Evolutionary conservation across 768 basidiomycete genomes (phyloP), one percentile per base, ranked within the genome.

Genomic region (Xerocomus potaroensis): DNA sequence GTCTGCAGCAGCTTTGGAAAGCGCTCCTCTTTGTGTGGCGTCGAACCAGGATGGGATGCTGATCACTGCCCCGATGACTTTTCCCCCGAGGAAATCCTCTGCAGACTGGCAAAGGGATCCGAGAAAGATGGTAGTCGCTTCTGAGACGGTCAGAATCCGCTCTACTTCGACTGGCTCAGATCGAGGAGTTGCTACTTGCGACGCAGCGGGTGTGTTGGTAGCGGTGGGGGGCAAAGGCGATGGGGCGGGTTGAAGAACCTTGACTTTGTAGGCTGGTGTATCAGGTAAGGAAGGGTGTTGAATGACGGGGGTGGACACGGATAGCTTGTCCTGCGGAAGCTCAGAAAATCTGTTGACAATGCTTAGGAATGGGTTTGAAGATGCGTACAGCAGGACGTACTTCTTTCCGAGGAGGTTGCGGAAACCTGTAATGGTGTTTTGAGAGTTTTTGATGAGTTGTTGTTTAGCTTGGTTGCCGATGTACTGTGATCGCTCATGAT

Each of bases 351-450:
- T 90, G 47, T 51, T 14, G n/a, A 39, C 37, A 32, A 26, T 4
- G 18, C 33, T 41, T 38, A 30, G 15, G n/a, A 8, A 26, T 41
- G n/a, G 10, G n/a, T 33, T 18, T 54, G 30, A 4, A 26, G 26
- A 8, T 12, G 8, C 15, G 14, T 4, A 29, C n/a, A 21, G 27
- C 23, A 16, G 11, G n/a, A 69, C 80, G 22, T 48, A 94, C 87
- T 83, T 92, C 75, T 92, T 90, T 45, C 95, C 95, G 22, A 99
- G 73, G 8, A 97, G 72, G 64, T 96, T 92, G 21, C 94, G 78
- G 75, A 98, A 98, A 2, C 87, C 90, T n/a, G 81, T 82, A 58
- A 98, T 93, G 15, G 94, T 95, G 65, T 99, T 98, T 59, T 84
- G 76, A 0, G 87, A 72, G 67, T 99, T 98, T 71, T 96, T 96